Evolutionary conservation across 1,284 basidiomycete species (phyloP), one percentile per base, ranked within the genome.

Genomic region (Ceratobasidium sp.): DNA sequence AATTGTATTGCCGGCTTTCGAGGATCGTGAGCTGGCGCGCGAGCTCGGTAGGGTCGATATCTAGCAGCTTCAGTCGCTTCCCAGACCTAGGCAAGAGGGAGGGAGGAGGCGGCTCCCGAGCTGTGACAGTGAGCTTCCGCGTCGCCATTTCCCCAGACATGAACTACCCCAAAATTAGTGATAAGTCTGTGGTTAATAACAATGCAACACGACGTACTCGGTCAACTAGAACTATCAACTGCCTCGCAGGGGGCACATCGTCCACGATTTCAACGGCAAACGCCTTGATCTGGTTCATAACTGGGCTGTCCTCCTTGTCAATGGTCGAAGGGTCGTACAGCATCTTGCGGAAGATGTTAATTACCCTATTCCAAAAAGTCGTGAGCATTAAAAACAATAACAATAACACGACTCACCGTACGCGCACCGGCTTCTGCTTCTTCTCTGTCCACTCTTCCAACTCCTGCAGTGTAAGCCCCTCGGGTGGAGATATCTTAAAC

Each of bases 1-100:
- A 91, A 81, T 91, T 89, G 83, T 97, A 99, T 61, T 98, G 84
- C 49, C 89, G 86, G 77, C 92, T 92, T 82, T 99, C 98, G 85
- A 98, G 88, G 74, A 98, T 89, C 0, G 98, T 98, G 71, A 99
- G 84, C 81, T 99, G 98, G 49, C 98, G 88, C 0, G 96, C 97
- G 22, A 99, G 82, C 82, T 99, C 98, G 39, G 96, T 82, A 0
- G 96, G 86, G 79, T 99, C 95, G 62, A 98, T 88, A 77, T 97
- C 95, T n/a, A 91, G 82, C 22, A 97, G 85, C 79, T 94, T 95
- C 76, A 95, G 83, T 19, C 49, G 53, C 53, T 68, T 71, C 76
- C 85, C 84, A 62, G 86, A 84, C 80, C 90, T 92, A 0, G 95
- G 95, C 16, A 92, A 76, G 72, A 97, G 90, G 0, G 95, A 88